Conservation (phyloP, 148 eudicot genomes). For the Rhododendron vialii region DNA sequence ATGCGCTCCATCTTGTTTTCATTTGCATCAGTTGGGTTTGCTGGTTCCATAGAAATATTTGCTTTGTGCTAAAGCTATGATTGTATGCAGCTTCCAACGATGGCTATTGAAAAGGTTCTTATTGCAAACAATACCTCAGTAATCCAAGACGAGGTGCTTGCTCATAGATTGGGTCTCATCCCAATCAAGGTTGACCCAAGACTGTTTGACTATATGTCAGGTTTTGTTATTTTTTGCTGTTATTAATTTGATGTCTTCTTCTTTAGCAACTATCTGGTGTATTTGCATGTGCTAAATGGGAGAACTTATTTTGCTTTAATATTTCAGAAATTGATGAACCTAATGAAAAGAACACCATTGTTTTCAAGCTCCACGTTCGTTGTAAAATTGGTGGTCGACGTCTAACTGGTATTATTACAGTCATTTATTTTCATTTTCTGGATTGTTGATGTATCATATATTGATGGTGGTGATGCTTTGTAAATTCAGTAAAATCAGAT, state of each 20-base stretch:
- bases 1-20: no score
- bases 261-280: conserved; percentile 1
- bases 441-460: background rate
- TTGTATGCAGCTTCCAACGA: conserved; percentile 72
- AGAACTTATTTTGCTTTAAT: conserved; percentile 1
- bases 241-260: background rate
- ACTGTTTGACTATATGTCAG: conserved; percentile 80
- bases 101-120: conserved; percentile 95
- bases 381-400: conserved; percentile 51
- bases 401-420: conserved; percentile 47
- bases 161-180: conserved; percentile 92
- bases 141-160: conserved; percentile 89
- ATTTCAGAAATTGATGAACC: conserved; percentile 80
- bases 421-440: background rate
- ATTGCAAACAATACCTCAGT: conserved; percentile 82
- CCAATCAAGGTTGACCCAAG: conserved; percentile 92
- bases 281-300: background rate
- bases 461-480: conserved; percentile 1
- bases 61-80: background rate
- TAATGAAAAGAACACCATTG: conserved; percentile 90
- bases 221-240: conserved; percentile 20
- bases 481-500: conserved; percentile 56
- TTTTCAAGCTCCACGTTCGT: conserved; percentile 69
- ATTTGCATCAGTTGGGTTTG: background rate
- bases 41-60: background rate